Evolutionary conservation across 371 early-diverging fungal genomes (phyloP).

Genomic region (Rhizomucor pusillus): DNA sequence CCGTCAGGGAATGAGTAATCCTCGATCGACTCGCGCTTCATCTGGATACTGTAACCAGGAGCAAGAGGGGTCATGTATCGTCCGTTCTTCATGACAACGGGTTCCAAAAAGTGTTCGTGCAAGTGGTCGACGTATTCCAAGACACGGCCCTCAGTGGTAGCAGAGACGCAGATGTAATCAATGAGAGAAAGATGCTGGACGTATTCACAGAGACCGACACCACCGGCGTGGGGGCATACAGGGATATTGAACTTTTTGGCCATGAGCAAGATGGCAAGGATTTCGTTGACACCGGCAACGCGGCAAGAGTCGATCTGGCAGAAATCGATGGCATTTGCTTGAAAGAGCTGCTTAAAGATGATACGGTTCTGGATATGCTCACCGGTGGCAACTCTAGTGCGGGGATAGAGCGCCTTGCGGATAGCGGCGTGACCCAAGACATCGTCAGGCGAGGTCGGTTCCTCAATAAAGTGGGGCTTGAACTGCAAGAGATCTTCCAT

Average conservation of each 20-base stretch:
- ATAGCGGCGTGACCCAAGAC: conserved; percentile 50
- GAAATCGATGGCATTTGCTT: conserved; percentile 49
- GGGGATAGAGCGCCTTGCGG: conserved; percentile 49
- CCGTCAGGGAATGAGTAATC: conserved; percentile 48
- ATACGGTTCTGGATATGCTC: conserved; percentile 54
- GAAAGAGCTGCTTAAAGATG: conserved; percentile 53
- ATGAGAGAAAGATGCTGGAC: conserved; percentile 51
- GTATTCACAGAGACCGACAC: conserved; percentile 50
- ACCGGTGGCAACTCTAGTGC: conserved; percentile 48
- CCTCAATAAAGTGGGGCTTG: conserved; percentile 55
- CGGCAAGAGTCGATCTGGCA: conserved; percentile 54
- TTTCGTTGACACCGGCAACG: conserved; percentile 50
- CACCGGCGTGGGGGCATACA: conserved; percentile 53
- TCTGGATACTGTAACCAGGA: conserved; percentile 48
- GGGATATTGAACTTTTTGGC: conserved; percentile 50
- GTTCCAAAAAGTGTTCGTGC: conserved; percentile 49
- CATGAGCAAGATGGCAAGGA: conserved; percentile 51
- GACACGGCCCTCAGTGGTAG: conserved; percentile 38
- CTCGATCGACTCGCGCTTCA: conserved; percentile 49
- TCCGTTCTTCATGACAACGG: conserved; percentile 43
- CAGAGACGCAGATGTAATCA: conserved; percentile 50
- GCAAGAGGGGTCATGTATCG: conserved; percentile 36
- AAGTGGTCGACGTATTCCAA: conserved; percentile 52
- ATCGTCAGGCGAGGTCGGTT: conserved; percentile 55
- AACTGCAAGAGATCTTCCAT: conserved; percentile 50